Base-by-base conservation (phyloP, 73 alveolate species). In the Durusdinium trenchii region DNA sequence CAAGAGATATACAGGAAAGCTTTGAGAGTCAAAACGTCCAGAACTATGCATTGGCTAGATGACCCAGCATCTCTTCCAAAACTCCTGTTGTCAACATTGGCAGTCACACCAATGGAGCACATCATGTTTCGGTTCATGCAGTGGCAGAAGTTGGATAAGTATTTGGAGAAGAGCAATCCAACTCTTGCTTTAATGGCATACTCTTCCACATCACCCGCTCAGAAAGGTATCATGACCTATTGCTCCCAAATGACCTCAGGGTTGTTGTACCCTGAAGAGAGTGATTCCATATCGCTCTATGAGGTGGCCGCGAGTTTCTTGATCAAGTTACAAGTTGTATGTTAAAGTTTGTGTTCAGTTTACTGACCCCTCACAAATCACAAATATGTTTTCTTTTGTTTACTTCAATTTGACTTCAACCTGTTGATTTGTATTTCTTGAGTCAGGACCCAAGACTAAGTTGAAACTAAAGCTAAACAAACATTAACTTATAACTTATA, bases 101-200 rank as follows among this genome's bases (percentile, higher is more conserved):
- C 62, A 14, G 62, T 78, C 62, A 45, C 89, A 10, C 64, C 89
- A 78, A 42, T 78, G 89, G 89, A 78, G 64, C 38, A 46, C 18
- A 7, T 78, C n/a, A 78, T 78, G 89, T 78, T 45, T 32, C 57
- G 26, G 20, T 78, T 78, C 89, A 40, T 78, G 89, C 57, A 78
- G 38, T 78, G 89, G 89, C 89, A 78, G 42, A 42, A 46, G 45
- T 42, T 62, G 26, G 64, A 78, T 18, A 62, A 60, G 2, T 78
- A 45, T 30, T 32, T 78, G 62, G 4, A 18, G 23, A 78, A 10
- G 18, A 43, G 26, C 7, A 16, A 42, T 38, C 89, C 89, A 18
- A 60, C 89, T 2, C 5, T 46, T 60, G 89, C 43, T 16, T 3
- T 47, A 42, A 78, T 78, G 89, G 35, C 89, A 5, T 38, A 78